These are phyloP conservation scores for Paraphaeosphaeria sporulosa DNA, from an alignment of 2,329 filamentous ascomycete species.

Conservation along the genomic window DNA sequence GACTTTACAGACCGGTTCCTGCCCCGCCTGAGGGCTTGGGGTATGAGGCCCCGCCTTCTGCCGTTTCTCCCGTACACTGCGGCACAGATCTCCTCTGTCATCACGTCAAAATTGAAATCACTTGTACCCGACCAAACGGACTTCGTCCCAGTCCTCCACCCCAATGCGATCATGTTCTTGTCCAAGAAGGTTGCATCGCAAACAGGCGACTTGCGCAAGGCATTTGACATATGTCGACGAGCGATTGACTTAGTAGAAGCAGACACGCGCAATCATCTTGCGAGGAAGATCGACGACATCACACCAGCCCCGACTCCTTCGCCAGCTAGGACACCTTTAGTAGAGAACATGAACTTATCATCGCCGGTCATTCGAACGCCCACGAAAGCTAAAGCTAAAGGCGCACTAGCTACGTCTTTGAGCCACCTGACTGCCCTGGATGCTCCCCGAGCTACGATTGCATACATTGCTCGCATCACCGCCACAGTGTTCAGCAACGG, in stretches of 20 bases:
- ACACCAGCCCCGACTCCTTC: slow-evolving; percentile 59
- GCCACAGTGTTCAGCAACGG: slow-evolving; percentile 90
- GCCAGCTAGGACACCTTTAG: slow-evolving; percentile 77
- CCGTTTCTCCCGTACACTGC: slow-evolving; percentile 94
- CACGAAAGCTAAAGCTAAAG: slow-evolving; percentile 44
- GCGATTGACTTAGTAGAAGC: slow-evolving; percentile 88
- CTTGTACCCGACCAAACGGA: slow-evolving; percentile 68
- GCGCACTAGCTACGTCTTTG: slow-evolving; percentile 55
- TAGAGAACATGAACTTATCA: slow-evolving; percentile 81
- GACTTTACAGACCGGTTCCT: slow-evolving; percentile 95
- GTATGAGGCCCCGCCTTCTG: slow-evolving; percentile 86
- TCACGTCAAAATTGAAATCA: slow-evolving; percentile 81
- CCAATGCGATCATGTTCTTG: slow-evolving; percentile 90
- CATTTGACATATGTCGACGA: slow-evolving; percentile 90
- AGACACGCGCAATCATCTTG: slow-evolving; percentile 79
- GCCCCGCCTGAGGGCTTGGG: slow-evolving; percentile 89
- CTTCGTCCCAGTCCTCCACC: slow-evolving; percentile 88
- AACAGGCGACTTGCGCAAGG: slow-evolving; percentile 92
- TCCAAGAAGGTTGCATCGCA: slow-evolving; percentile 94
- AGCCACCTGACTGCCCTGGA: slow-evolving; percentile 73
- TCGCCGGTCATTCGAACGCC: slow-evolving; percentile 54
- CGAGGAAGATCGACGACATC: slow-evolving; percentile 63
- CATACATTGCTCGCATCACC: slow-evolving; percentile 90
- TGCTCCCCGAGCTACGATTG: slow-evolving; percentile 87
- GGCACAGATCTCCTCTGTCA: slow-evolving; percentile 83